Conservation (phyloP, 2,329 filamentous ascomycete genomes). For the Fusarium sp. region DNA sequence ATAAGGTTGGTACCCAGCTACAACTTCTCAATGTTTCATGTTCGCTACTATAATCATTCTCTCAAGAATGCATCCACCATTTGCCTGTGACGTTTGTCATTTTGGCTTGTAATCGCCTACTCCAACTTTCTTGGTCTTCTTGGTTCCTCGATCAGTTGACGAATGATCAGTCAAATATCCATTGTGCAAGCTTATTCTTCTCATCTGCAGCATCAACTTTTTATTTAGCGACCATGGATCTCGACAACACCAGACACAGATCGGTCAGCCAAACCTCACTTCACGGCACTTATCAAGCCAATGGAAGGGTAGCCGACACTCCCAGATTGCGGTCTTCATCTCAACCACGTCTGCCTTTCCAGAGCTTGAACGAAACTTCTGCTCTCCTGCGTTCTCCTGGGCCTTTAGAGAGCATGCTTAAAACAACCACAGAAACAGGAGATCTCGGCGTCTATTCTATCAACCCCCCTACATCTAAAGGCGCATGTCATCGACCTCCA, state of each 20-base stretch:
- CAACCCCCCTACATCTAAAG: conserved; percentile 50
- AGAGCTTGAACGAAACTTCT: conserved; percentile 60
- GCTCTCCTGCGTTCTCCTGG: conserved; percentile 63
- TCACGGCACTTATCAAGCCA: conserved; percentile 50
- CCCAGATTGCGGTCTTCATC: conserved; percentile 42
- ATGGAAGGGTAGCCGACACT: conserved; percentile 39
- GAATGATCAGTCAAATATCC: conserved; percentile 41
- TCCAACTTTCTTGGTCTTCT: conserved; percentile 43
- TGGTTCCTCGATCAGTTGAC: conserved; percentile 35
- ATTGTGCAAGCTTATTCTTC: conserved; percentile 34
- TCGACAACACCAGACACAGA: conserved; percentile 48
- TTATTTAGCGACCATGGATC: conserved; percentile 49
- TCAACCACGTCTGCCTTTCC: conserved; percentile 56
- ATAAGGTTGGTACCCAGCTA: background rate
- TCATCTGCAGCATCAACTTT: conserved; percentile 23
- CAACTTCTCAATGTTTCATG: background rate
- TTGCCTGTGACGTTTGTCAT: conserved; percentile 38
- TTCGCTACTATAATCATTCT: conserved; percentile 19
- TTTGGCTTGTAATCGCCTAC: conserved; percentile 39
- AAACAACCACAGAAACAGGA: conserved; percentile 75
- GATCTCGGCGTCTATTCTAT: conserved; percentile 73
- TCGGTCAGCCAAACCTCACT: conserved; percentile 59
- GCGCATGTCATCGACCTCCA: conserved; percentile 49
- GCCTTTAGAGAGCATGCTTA: conserved; percentile 74
- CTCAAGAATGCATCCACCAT: conserved; percentile 32